Conservation (phyloP, 805 yeast species). For the Cyberlindnera americana region DNA sequence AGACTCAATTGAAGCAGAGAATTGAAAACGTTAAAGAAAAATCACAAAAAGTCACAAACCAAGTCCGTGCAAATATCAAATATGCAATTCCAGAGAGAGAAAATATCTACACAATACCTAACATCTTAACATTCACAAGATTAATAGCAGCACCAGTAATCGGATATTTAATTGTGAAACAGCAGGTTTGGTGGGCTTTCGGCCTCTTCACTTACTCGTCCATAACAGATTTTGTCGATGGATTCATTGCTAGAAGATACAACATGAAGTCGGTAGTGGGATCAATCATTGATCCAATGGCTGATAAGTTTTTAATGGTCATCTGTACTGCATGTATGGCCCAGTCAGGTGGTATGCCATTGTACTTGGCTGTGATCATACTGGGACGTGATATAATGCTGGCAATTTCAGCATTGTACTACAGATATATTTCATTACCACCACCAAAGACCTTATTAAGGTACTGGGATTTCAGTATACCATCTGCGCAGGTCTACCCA, state of each 20-base stretch:
- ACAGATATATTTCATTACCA: slow-evolving; percentile 71
- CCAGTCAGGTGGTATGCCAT: slow-evolving; percentile 65
- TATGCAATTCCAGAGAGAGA: slow-evolving; percentile 41
- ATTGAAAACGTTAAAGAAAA: slow-evolving; percentile 8
- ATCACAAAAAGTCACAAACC: slow-evolving; percentile 27
- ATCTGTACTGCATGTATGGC: slow-evolving; percentile 77
- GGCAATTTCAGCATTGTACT: slow-evolving; percentile 66
- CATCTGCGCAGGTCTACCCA: slow-evolving; percentile 85
- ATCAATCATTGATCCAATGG: slow-evolving; percentile 89
- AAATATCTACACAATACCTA: slow-evolving; percentile 80
- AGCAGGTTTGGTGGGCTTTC: slow-evolving; percentile 62
- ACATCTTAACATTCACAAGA: slow-evolving; percentile 75
- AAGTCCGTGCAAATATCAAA: slow-evolving; percentile 30
- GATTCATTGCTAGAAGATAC: slow-evolving; percentile 80
- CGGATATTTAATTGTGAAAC: slow-evolving; percentile 70
- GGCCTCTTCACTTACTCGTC: slow-evolving; percentile 80
- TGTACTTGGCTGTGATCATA: slow-evolving; percentile 61
- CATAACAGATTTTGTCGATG: slow-evolving; percentile 88
- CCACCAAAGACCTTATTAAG: slow-evolving; percentile 68
- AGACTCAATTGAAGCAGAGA: slow-evolving; percentile 5
- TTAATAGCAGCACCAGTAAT: slow-evolving; percentile 80
- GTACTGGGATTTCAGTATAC: slow-evolving; percentile 75
- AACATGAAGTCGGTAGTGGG: slow-evolving; percentile 81
- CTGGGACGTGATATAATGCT: slow-evolving; percentile 80
- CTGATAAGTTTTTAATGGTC: slow-evolving; percentile 89